Percentiles rank a stretch among this genome's conserved stretches.
Conservation (phyloP, 768 basidiomycete genomes). For the Mycena chlorophos region DNA sequence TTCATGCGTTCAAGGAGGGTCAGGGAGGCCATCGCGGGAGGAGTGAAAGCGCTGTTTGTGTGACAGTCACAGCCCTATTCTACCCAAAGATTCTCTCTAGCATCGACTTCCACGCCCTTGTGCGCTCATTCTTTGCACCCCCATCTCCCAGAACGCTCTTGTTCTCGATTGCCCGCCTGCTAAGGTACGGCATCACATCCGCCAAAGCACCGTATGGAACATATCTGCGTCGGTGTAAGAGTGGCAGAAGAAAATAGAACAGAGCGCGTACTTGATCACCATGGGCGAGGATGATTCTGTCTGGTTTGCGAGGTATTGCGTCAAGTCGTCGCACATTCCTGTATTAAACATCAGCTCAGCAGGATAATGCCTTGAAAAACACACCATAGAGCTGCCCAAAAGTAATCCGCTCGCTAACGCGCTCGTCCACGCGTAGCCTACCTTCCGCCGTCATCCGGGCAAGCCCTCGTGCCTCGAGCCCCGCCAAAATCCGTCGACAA, state of each 20-base stretch:
- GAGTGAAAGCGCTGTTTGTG: neutral
- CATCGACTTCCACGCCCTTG: constrained; percentile 55
- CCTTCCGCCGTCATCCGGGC: constrained; percentile 36
- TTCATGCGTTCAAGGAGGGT: constrained; percentile 63
- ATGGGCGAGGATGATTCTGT: constrained; percentile 60
- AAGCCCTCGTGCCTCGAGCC: constrained; percentile 58
- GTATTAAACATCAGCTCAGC: constrained; percentile 4
- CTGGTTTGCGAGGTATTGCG: constrained; percentile 62
- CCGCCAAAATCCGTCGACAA: constrained; percentile 58
- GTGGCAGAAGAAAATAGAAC: constrained; percentile 5
- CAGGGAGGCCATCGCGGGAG: constrained; percentile 49
- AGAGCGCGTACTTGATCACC: constrained; percentile 63
- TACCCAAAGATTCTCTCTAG: constrained; percentile 41
- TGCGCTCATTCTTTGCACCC: constrained; percentile 62
- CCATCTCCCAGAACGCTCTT: constrained; percentile 81
- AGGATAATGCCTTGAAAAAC: constrained; percentile 18
- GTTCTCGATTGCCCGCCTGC: constrained; percentile 89
- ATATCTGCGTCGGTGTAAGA: constrained; percentile 42
- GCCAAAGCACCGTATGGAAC: constrained; percentile 73
- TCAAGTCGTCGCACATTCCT: constrained; percentile 89
- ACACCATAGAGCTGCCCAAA: constrained; percentile 85
- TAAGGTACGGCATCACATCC: constrained; percentile 87
- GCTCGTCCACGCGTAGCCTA: constrained; percentile 44
- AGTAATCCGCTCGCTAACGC: constrained; percentile 63
- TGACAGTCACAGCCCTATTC: neutral